These are phyloP conservation scores for Talaromyces islandicus DNA, from an alignment of 2,329 filamentous ascomycete species.

Conservation along the genomic window DNA sequence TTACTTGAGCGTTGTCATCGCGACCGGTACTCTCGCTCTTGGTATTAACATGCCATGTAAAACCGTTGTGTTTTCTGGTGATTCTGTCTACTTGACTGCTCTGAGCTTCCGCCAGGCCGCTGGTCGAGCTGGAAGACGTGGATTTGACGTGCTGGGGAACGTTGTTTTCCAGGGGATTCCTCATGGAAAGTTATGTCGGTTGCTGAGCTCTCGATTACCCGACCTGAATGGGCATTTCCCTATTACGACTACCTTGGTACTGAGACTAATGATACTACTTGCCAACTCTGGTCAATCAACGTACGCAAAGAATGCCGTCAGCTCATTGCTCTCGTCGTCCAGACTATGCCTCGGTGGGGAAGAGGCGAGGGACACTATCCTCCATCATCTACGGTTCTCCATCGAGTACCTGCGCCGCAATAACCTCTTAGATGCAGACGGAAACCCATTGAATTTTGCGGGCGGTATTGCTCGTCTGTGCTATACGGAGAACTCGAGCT, in stretches of 20 bases:
- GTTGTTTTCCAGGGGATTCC: conserved; percentile 69
- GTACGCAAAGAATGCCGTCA: conserved; percentile 58
- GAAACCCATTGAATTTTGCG: conserved; percentile 66
- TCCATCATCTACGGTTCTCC: conserved; percentile 73
- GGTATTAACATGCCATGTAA: conserved; percentile 84
- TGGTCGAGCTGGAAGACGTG: conserved; percentile 71
- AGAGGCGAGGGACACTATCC: conserved; percentile 61
- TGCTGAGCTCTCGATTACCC: conserved; percentile 68
- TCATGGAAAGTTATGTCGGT: conserved; percentile 55
- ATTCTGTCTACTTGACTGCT: conserved; percentile 66
- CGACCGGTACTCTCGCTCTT: conserved; percentile 68
- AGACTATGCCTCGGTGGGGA: conserved; percentile 65
- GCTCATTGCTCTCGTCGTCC: conserved; percentile 63
- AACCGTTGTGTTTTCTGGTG: conserved; percentile 70
- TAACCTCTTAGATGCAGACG: conserved; percentile 55
- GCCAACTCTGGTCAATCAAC: conserved; percentile 58
- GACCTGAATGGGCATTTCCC: conserved; percentile 74
- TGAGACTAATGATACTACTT: conserved; percentile 62
- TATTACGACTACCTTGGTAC: conserved; percentile 65
- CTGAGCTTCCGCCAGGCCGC: conserved; percentile 72
- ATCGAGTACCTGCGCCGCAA: conserved; percentile 72
- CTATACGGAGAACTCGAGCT: conserved; percentile 68
- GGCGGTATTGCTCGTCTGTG: conserved; percentile 67
- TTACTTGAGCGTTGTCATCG: conserved; percentile 64
- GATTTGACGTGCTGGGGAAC: conserved; percentile 75